A percentile compares a stretch with the other conserved stretches of the same genome.
Evolutionary conservation across 805 yeast genomes (phyloP).

Genomic region (Dipodascus albidus): DNA sequence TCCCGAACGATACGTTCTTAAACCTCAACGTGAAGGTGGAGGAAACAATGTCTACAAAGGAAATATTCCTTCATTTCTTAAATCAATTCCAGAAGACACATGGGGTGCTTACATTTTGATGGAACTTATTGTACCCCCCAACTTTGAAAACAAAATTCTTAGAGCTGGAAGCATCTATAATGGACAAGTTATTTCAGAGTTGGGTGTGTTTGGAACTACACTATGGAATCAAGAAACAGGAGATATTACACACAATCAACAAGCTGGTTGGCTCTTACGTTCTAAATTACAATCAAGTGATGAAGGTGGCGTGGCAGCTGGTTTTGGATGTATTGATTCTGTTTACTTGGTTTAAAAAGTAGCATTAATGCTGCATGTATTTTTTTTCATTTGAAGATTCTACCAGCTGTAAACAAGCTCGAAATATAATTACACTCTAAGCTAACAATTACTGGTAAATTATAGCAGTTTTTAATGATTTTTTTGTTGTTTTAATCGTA

Average conservation of each 20-base stretch:
- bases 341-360: slow-evolving; percentile 42
- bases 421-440: no score
- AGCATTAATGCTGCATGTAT: no score
- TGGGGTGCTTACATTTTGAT: slow-evolving; percentile 90
- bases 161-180: slow-evolving; percentile 48
- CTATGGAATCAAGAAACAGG: slow-evolving; percentile 59
- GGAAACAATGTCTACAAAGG: slow-evolving; percentile 88
- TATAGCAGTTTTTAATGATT: no score
- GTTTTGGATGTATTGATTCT: slow-evolving; percentile 93
- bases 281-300: slow-evolving; percentile 78
- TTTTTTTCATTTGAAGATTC: no score
- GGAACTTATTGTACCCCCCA: slow-evolving; percentile 83
- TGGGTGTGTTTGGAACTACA: slow-evolving; percentile 82
- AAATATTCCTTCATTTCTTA: slow-evolving; percentile 68
- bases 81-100: slow-evolving; percentile 45
- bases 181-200: slow-evolving; percentile 80
- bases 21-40: slow-evolving; percentile 99
- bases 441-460: no score
- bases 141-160: slow-evolving; percentile 54
- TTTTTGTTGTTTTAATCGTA: no score
- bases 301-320: slow-evolving; percentile 99
- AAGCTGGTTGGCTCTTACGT: slow-evolving; percentile 78
- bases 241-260: slow-evolving; percentile 43
- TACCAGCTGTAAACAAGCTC: no score
- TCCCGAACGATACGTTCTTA: slow-evolving; percentile 70